A percentile compares a stretch with the other conserved stretches of the same genome.
Conservation (phyloP, 768 basidiomycete species). For the Leccinellum luteum region DNA sequence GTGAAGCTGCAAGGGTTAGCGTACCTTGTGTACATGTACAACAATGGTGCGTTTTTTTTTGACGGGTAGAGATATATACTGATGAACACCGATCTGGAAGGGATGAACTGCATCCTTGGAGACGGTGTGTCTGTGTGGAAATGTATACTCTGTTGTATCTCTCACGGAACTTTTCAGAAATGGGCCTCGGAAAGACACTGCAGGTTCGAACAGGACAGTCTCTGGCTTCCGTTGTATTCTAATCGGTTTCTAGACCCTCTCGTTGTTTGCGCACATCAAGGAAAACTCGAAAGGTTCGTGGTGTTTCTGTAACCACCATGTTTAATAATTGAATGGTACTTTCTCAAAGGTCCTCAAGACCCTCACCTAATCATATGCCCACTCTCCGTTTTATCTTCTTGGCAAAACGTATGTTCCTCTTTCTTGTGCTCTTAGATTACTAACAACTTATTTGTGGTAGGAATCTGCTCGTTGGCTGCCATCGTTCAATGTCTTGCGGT, state of each 20-base stretch:
- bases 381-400: conserved; percentile 61
- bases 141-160: background rate
- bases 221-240: background rate
- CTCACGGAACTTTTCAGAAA: conserved; percentile 33
- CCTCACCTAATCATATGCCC: conserved; percentile 76
- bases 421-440: background rate
- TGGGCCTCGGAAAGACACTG: conserved; percentile 66
- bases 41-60: conserved; percentile 48
- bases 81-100: conserved; percentile 25
- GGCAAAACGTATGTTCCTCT: conserved; percentile 42
- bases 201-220: conserved; percentile 36
- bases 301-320: background rate
- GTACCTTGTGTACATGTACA: conserved; percentile 63
- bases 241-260: conserved; percentile 41
- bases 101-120: conserved; percentile 70
- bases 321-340: background rate
- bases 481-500: conserved; percentile 51
- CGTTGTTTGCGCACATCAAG: conserved; percentile 66
- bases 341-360: conserved; percentile 37
- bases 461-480: conserved; percentile 57
- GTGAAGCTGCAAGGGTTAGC: conserved; percentile 57
- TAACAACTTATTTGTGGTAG: conserved; percentile 23
- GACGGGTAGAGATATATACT: background rate
- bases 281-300: conserved; percentile 45
- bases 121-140: conserved; percentile 46